These are phyloP conservation scores for Smittium culicis DNA, from an alignment of 371 early-diverging fungal genomes.

Conservation along the genomic window DNA sequence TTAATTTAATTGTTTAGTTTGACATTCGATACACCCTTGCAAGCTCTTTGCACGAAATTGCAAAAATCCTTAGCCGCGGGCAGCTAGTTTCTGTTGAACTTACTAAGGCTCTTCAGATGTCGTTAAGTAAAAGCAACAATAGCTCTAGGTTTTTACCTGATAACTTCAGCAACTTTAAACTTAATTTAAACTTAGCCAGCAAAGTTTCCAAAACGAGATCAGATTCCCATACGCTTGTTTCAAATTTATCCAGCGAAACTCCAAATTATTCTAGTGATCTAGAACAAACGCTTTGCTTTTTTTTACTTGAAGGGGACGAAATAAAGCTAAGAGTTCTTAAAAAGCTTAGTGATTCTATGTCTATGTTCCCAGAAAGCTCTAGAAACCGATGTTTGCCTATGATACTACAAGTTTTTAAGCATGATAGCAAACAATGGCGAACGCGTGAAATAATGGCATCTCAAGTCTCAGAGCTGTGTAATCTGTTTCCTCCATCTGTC, in stretches of 20 bases:
- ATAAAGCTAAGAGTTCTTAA: constrained; percentile 28
- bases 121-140: neutral
- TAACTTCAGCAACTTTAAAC: neutral
- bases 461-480: constrained; percentile 29
- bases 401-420: constrained; percentile 29
- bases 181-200: neutral
- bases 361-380: constrained; percentile 21
- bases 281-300: constrained; percentile 28
- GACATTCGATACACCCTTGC: constrained; percentile 30
- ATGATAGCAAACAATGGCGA: constrained; percentile 33
- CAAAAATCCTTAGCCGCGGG: constrained; percentile 17
- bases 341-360: constrained; percentile 23
- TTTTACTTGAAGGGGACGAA: constrained; percentile 26
- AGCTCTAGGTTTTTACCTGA: no score
- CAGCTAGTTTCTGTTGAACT: neutral
- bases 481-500: constrained; percentile 23
- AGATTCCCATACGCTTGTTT: no score
- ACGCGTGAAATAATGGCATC: constrained; percentile 33
- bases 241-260: constrained; percentile 1
- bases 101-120: constrained; percentile 5
- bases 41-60: constrained; percentile 32
- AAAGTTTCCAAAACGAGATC: neutral
- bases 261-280: constrained; percentile 18
- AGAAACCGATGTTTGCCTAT: constrained; percentile 31
- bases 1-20: no score